Percentiles rank a stretch among this genome's conserved stretches.
Conservation (phyloP, 192 early-diverging fungal genomes). For the Podila clonocystis region DNA sequence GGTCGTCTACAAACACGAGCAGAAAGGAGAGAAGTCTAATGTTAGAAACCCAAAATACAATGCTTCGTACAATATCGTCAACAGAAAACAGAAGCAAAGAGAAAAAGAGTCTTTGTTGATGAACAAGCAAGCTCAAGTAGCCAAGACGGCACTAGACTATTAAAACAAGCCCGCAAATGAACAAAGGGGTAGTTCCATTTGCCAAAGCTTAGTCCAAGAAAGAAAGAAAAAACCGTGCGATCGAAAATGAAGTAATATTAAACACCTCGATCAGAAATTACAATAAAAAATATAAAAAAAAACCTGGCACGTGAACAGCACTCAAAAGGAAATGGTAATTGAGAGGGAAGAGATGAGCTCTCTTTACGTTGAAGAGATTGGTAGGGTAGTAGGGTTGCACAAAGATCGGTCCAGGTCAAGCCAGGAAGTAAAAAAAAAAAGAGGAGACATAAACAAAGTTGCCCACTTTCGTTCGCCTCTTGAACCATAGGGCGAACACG, state of each 20-base stretch:
- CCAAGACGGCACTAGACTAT: too few species aligned
- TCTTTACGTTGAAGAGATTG: neutral
- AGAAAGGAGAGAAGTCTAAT: neutral
- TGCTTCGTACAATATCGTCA: too few species aligned
- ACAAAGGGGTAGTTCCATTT: too few species aligned
- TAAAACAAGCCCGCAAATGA: too few species aligned
- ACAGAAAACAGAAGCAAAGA: too few species aligned
- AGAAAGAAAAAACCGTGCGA: too few species aligned
- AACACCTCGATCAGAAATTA: too few species aligned
- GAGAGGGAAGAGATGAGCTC: neutral
- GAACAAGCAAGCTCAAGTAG: too few species aligned
- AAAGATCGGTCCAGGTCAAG: neutral
- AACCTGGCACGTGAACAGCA: neutral
- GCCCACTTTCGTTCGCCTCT: constrained; percentile 2
- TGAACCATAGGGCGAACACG: neutral
- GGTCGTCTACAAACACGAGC: neutral
- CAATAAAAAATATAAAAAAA: neutral
- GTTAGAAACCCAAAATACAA: too few species aligned
- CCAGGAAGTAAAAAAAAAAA: neutral
- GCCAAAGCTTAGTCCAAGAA: too few species aligned
- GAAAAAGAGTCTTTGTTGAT: too few species aligned
- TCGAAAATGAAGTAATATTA: too few species aligned
- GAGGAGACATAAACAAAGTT: neutral
- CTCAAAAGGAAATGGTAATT: neutral
- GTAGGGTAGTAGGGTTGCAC: neutral